Base-by-base conservation (phyloP, 129 eudicot genomes). In the Silybum marianum region DNA sequence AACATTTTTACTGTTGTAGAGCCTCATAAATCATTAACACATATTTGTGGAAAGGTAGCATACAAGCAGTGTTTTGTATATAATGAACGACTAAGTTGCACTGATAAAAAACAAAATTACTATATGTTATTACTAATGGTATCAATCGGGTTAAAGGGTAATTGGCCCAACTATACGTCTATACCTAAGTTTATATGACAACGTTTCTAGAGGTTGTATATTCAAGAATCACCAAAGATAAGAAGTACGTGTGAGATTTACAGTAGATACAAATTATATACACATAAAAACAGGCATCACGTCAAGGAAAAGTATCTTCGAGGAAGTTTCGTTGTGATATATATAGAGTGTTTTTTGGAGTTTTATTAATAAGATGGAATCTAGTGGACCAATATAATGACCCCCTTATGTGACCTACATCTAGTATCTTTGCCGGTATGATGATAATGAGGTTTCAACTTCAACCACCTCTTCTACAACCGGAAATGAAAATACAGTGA, bases 361-460 rank as follows among this genome's bases (percentile, higher is more conserved):
- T 6, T 58, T 58, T 58, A 18, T 24, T 58, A 58, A n/a, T 58
- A 58, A 58, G 66, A 58, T 58, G 66, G 66, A 58, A 58, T 58
- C 66, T 58, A 58, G 66, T 58, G 66, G 66, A 58, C 66, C 66
- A 54, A 5, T 54, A 58, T 58, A 58, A 58, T 58, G 66, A 58
- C 23, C 66, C 66, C 66, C n/a, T 58, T 58, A 6, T 58, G 9
- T 58, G 23, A 58, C 66, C 66, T 18, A n/a, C 66, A n/a, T 58
- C 23, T 18, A 6, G 66, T 58, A 58, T 6, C 23, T 58, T 58
- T 58, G 66, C 10, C 3, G 66, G 23, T 18, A 18, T 58, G 23
- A 58, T 58, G 66, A 6, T n/a, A 58, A 18, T 58, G 23, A 58
- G 8, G 66, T 58, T 19, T 58, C 23, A 18, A n/a, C 8, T 58